phyloP scores from a whole-genome alignment of 306 rosid genomes.

The Acacia confusa region DNA sequence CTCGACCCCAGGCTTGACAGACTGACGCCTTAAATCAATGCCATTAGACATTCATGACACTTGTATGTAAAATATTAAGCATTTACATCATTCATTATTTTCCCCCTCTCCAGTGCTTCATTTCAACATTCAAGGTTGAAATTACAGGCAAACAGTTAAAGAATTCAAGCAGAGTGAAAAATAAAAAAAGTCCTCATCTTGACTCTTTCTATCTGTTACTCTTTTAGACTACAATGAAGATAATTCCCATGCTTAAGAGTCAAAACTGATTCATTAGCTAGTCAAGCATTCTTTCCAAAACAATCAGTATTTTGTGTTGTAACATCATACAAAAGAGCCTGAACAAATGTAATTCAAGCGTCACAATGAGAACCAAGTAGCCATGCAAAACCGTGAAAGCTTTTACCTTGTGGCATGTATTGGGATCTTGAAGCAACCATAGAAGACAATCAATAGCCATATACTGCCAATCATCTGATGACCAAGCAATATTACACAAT shows the following conservation, averaged over 20 bases:
- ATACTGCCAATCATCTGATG: conserved; percentile 99
- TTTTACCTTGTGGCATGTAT: conserved; percentile 78
- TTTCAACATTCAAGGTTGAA: conserved; percentile 13
- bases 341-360: conserved; percentile 1
- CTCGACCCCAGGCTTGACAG: conserved; percentile 8
- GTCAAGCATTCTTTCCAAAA: conserved; percentile 24
- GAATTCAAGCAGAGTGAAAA: background rate
- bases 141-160: conserved; percentile 5
- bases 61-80: conserved; percentile 11
- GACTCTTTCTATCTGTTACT: background rate
- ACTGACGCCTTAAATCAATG: conserved; percentile 11
- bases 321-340: conserved; percentile 14
- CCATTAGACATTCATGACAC: conserved; percentile 16
- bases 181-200: background rate
- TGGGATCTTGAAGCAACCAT: conserved; percentile 91
- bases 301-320: background rate
- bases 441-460: conserved; percentile 98
- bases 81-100: conserved; percentile 17
- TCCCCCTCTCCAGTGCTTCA: conserved; percentile 14
- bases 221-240: background rate
- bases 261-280: background rate
- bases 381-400: conserved; percentile 11
- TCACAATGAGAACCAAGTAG: conserved; percentile 8
- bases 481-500: conserved; percentile 83
- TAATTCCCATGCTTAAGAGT: conserved; percentile 14